Evolutionary conservation across 1,139 yeast species (phyloP).

Genomic region (Saccharomyces uvarum): DNA sequence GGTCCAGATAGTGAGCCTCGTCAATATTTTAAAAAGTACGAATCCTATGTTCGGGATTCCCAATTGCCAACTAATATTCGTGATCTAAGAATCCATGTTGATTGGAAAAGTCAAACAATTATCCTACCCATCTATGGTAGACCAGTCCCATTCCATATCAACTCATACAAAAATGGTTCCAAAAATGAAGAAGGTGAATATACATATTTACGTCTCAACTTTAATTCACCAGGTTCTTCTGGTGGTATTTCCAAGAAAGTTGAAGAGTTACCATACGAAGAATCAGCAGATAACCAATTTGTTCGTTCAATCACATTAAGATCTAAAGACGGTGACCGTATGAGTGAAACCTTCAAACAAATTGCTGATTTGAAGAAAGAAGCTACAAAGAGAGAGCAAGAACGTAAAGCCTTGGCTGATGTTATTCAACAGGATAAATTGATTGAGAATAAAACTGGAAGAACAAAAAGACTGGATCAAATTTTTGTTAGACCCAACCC

Average conservation of each 20-base stretch:
- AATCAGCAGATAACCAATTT: conserved; percentile 75
- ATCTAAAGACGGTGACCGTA: conserved; percentile 84
- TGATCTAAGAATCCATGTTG: conserved; percentile 82
- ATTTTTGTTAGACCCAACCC: conserved; percentile 93
- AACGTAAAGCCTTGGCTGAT: conserved; percentile 87
- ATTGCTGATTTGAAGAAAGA: conserved; percentile 90
- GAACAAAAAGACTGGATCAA: conserved; percentile 80
- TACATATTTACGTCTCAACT: conserved; percentile 82
- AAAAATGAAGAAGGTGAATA: conserved; percentile 95
- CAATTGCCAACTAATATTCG: conserved; percentile 80
- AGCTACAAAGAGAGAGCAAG: conserved; percentile 82
- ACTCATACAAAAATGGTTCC: conserved; percentile 87
- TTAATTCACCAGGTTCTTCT: conserved; percentile 85
- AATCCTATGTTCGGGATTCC: conserved; percentile 85
- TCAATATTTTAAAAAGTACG: conserved; percentile 74
- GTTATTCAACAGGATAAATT: conserved; percentile 88
- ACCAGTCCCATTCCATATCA: conserved; percentile 96
- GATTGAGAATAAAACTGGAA: conserved; percentile 67
- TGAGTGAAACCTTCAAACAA: conserved; percentile 83
- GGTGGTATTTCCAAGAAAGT: conserved; percentile 64
- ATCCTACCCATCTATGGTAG: conserved; percentile 89
- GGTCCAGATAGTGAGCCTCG: conserved; percentile 61
- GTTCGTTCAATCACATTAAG: conserved; percentile 82
- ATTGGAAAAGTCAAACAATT: conserved; percentile 79
- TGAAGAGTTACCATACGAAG: conserved; percentile 85